A percentile compares a stretch with the other conserved stretches of the same genome.
phyloP scores from a whole-genome alignment of 1,284 basidiomycete genomes.

The Afroboletus lepidellus region DNA sequence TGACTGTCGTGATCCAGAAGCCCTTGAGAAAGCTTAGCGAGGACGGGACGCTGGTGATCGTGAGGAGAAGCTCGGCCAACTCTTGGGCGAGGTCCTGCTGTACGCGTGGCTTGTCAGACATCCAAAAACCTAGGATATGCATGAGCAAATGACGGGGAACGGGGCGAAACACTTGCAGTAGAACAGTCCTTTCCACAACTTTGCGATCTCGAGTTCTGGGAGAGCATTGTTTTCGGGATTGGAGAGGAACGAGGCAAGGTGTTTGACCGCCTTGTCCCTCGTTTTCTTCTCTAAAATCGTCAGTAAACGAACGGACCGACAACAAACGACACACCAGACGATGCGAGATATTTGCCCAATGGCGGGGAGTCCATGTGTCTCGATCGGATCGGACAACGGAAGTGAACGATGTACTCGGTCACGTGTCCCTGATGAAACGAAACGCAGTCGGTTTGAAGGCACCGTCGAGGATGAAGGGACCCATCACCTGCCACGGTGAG shows the following conservation, averaged over 20 bases:
- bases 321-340: slow-evolving; percentile 62
- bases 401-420: not conserved
- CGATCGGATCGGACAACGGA: slow-evolving; percentile 28
- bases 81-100: slow-evolving; percentile 91
- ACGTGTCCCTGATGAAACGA: not conserved
- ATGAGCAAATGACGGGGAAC: slow-evolving; percentile 7
- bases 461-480: slow-evolving; percentile 57
- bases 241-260: slow-evolving; percentile 74
- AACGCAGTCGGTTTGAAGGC: not conserved
- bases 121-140: slow-evolving; percentile 82
- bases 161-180: slow-evolving; percentile 67
- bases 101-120: slow-evolving; percentile 97
- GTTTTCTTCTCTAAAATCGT: slow-evolving; percentile 74
- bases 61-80: slow-evolving; percentile 77
- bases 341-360: slow-evolving; percentile 86
- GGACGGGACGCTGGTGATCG: slow-evolving; percentile 57
- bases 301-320: not conserved
- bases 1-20: slow-evolving; percentile 87
- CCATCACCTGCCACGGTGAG: slow-evolving; percentile 87
- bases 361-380: slow-evolving; percentile 50
- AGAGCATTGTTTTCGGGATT: slow-evolving; percentile 57
- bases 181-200: slow-evolving; percentile 97
- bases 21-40: slow-evolving; percentile 80
- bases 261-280: slow-evolving; percentile 85
- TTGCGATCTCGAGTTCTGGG: slow-evolving; percentile 77